phyloP scores from a whole-genome alignment of 805 yeast species.

The Diddensiella caesifluorescens region DNA sequence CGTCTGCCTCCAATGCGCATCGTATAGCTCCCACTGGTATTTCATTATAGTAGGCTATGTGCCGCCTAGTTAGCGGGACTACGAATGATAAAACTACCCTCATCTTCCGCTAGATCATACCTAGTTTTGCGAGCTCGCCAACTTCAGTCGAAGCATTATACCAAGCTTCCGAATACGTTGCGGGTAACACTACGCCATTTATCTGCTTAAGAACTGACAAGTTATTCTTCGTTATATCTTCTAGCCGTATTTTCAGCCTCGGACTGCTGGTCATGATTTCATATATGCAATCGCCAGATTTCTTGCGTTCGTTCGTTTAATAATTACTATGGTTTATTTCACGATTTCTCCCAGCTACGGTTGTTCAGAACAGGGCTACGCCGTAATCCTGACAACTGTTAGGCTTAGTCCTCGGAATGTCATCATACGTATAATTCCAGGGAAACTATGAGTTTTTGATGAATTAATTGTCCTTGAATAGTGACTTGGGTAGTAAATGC shows the following conservation, averaged over 20 bases:
- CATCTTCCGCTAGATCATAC: conserved; percentile 16
- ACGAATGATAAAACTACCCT: not conserved
- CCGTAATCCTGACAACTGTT: too few species aligned
- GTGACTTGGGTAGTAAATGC: too few species aligned
- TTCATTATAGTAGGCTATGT: conserved; percentile 58
- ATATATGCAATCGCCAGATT: too few species aligned
- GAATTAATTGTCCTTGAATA: too few species aligned
- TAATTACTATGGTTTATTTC: too few species aligned
- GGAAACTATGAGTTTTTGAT: too few species aligned
- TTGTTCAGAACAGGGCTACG: too few species aligned
- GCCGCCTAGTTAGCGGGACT: conserved; percentile 5
- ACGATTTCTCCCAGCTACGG: too few species aligned
- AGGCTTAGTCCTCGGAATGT: too few species aligned
- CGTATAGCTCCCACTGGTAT: conserved; percentile 77
- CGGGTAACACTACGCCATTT: conserved; percentile 48
- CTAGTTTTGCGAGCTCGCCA: conserved; percentile 50
- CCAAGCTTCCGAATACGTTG: conserved; percentile 47
- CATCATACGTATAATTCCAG: too few species aligned
- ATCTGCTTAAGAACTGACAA: conserved; percentile 54
- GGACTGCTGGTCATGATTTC: too few species aligned
- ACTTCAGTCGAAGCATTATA: conserved; percentile 43
- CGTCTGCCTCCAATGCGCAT: conserved; percentile 36
- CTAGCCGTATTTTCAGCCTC: not conserved
- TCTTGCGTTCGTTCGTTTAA: too few species aligned
- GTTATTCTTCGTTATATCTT: conserved; percentile 35